Base-by-base conservation (phyloP, 2,329 filamentous ascomycete genomes). In the Coniochaeta hoffmannii region DNA sequence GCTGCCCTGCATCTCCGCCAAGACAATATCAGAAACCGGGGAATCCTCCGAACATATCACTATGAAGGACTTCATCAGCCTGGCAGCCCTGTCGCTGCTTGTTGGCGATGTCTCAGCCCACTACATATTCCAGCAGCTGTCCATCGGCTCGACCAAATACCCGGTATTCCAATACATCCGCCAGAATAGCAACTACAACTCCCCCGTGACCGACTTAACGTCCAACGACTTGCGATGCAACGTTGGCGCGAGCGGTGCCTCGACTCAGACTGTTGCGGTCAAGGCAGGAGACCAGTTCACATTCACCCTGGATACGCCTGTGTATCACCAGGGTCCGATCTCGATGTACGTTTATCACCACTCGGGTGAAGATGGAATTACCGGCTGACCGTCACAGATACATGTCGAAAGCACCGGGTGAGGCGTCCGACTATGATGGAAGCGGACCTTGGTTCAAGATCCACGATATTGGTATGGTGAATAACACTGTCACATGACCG, bases 181-280 rank as follows among this genome's bases (percentile, higher is more conserved):
- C 50, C 66, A 72, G 58, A 77, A 77, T 67, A 71, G 66, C 56
- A 79, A 77, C 71, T 67, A 71, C 61, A 77, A 78, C 69, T 76
- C 72, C 7, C 75, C 74, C 6, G 74, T 77, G 17, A 76, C 72
- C 14, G 67, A 66, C 34, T 62, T 75, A 41, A 54, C 65, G 2
- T 73, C 69, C 5, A 67, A 67, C 54, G 69, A 73, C 56, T 60
- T 74, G 31, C 66, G 71, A 34, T 73, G 71, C 67, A 74, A 75
- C 60, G 71, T 68, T 4, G 72, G 65, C 52, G 65, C 64, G 5
- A 61, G 63, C 5, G 71, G 70, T 10, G 63, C 62, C 35, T 60
- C 60, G 49, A 73, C 71, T 19, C 64, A 69, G 15, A 74, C 71
- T 0, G 60, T 70, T 36, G 62, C 64, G 5, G 62, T 72, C 55